Conservation (phyloP, 2,329 filamentous ascomycete genomes). For the Coniosporium tulheliwenetii region DNA sequence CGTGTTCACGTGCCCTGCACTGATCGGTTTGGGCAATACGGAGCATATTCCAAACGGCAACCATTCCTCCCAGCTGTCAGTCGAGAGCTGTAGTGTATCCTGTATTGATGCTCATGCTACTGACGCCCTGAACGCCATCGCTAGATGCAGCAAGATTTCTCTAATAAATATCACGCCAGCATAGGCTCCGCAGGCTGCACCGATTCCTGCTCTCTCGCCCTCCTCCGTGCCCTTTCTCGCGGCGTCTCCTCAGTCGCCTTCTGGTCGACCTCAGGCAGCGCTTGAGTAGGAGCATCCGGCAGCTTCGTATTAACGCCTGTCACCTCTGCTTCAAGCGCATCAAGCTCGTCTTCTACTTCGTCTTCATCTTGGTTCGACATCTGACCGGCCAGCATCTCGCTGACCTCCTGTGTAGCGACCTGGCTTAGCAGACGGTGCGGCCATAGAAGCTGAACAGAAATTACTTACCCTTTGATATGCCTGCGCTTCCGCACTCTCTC, state of each 20-base stretch:
- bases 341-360: slow-evolving; percentile 91
- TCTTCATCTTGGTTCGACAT: slow-evolving; percentile 95
- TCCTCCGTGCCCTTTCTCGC: slow-evolving; percentile 11
- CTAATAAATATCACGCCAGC: background rate
- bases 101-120: too few species aligned
- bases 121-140: too few species aligned
- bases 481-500: slow-evolving; percentile 75
- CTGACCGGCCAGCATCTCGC: slow-evolving; percentile 72
- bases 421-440: slow-evolving; percentile 2
- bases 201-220: slow-evolving; percentile 7
- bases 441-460: background rate
- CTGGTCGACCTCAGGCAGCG: slow-evolving; percentile 6
- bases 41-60: too few species aligned
- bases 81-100: too few species aligned
- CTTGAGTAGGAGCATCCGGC: slow-evolving; percentile 21
- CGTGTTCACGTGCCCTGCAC: too few species aligned
- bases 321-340: slow-evolving; percentile 57
- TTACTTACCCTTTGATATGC: slow-evolving; percentile 69
- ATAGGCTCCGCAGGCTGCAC: background rate
- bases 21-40: too few species aligned
- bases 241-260: slow-evolving; percentile 12
- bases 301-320: slow-evolving; percentile 17
- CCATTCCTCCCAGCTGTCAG: too few species aligned
- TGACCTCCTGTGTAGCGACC: slow-evolving; percentile 53
- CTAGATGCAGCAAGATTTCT: too few species aligned